A percentile compares a stretch with the other conserved stretches of the same genome.
phyloP scores from a whole-genome alignment of 1,284 basidiomycete species.

The Ustilago trichophora region DNA sequence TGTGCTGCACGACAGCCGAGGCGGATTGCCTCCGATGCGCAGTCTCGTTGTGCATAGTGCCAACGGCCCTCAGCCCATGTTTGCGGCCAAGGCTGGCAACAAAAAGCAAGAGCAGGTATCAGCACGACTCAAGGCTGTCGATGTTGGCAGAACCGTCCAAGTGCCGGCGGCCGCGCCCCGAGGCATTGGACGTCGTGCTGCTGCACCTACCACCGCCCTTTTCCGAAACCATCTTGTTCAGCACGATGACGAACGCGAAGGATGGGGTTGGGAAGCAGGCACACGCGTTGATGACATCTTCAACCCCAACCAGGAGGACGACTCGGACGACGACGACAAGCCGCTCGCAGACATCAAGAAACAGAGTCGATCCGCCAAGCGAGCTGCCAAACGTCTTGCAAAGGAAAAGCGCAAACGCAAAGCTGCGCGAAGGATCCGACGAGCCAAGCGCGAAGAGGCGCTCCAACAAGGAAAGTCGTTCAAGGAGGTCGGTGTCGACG shows the following conservation, averaged over 20 bases:
- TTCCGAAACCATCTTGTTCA: slow-evolving; percentile 64
- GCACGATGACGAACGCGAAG: slow-evolving; percentile 61
- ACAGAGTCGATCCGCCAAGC: slow-evolving; percentile 37
- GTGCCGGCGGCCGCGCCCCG: slow-evolving; percentile 55
- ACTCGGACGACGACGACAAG: slow-evolving; percentile 42
- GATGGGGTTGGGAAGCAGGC: slow-evolving; percentile 64
- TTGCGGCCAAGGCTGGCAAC: slow-evolving; percentile 23
- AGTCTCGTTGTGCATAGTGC: slow-evolving; percentile 50
- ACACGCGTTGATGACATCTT: slow-evolving; percentile 44
- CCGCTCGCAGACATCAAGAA: slow-evolving; percentile 46
- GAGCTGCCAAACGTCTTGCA: slow-evolving; percentile 42
- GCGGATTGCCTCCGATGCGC: slow-evolving; percentile 51
- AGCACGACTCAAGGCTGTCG: slow-evolving; percentile 38
- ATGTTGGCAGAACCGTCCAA: slow-evolving; percentile 34
- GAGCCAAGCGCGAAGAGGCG: slow-evolving; percentile 46
- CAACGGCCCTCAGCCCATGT: slow-evolving; percentile 48
- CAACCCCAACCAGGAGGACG: slow-evolving; percentile 17
- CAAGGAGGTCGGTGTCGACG: slow-evolving; percentile 49
- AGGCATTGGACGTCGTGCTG: slow-evolving; percentile 60
- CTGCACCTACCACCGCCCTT: slow-evolving; percentile 59
- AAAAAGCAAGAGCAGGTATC: slow-evolving; percentile 42
- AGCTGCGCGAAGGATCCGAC: slow-evolving; percentile 42
- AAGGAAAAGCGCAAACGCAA: slow-evolving; percentile 54
- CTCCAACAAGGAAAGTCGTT: slow-evolving; percentile 44
- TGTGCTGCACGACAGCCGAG: slow-evolving; percentile 50